Conservation (phyloP, 2,329 filamentous ascomycete species). For the Fusarium xyrophilum region DNA sequence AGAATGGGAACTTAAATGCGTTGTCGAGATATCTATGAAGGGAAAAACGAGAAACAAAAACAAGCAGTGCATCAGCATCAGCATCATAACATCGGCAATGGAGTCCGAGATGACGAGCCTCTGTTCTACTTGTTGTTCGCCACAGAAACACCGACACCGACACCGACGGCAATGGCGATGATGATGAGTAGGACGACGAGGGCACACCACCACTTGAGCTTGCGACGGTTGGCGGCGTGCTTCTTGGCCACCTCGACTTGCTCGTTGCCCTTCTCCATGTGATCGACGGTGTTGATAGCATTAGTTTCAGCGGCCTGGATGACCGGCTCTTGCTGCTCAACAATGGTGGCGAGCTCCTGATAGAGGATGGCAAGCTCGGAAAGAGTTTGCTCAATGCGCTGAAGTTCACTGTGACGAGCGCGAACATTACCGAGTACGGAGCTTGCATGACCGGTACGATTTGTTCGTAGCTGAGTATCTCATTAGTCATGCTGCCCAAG, state of each 20-base stretch:
- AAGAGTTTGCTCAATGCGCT: slow-evolving; percentile 79
- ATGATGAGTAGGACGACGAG: slow-evolving; percentile 66
- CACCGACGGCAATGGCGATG: slow-evolving; percentile 60
- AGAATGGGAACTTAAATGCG: slow-evolving; percentile 12
- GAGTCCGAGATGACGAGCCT: not conserved
- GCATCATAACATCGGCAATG: slow-evolving; percentile 10
- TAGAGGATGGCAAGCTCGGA: slow-evolving; percentile 74
- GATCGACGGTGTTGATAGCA: slow-evolving; percentile 68
- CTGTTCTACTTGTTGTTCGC: slow-evolving; percentile 34
- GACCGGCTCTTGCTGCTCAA: slow-evolving; percentile 73
- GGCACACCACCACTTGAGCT: slow-evolving; percentile 84
- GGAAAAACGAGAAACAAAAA: slow-evolving; percentile 23
- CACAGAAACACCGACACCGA: slow-evolving; percentile 60
- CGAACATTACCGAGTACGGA: slow-evolving; percentile 79
- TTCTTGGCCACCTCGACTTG: slow-evolving; percentile 73
- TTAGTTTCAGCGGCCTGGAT: slow-evolving; percentile 69
- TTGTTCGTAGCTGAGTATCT: slow-evolving; percentile 68
- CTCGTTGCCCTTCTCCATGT: slow-evolving; percentile 72
- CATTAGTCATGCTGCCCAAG: slow-evolving; percentile 17
- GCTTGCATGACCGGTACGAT: slow-evolving; percentile 75
- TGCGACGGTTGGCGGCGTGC: slow-evolving; percentile 70
- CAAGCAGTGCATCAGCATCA: slow-evolving; percentile 21
- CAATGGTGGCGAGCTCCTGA: slow-evolving; percentile 75
- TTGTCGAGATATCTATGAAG: slow-evolving; percentile 37
- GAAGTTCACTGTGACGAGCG: slow-evolving; percentile 82